Percentiles rank a stretch among this genome's conserved stretches.
Conservation (phyloP, 495 filamentous ascomycete genomes). For the Thozetella sp. region DNA sequence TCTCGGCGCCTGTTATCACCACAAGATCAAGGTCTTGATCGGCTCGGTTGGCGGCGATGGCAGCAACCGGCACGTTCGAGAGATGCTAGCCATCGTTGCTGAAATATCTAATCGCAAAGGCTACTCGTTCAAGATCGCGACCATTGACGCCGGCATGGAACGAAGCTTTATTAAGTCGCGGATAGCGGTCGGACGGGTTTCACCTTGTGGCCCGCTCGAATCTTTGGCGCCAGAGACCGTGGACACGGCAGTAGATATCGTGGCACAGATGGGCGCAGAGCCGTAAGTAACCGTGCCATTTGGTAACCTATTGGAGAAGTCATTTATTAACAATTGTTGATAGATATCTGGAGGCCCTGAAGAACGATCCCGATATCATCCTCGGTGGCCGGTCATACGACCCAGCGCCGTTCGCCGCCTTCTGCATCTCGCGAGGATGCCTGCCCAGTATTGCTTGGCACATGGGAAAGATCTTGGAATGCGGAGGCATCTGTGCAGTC, state of each 20-base stretch:
- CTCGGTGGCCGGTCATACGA: not conserved
- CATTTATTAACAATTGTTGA: too few species aligned
- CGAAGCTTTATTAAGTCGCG: not conserved
- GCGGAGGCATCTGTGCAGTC: not conserved
- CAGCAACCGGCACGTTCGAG: not conserved
- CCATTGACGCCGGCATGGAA: not conserved
- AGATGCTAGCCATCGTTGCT: not conserved
- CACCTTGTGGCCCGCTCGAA: not conserved
- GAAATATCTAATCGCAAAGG: not conserved
- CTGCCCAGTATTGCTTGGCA: not conserved
- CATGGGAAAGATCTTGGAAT: not conserved
- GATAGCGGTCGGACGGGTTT: not conserved
- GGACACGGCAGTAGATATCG: not conserved
- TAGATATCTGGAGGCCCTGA: not conserved
- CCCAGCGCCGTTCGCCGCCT: not conserved
- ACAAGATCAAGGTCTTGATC: not conserved
- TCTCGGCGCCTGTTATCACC: not conserved
- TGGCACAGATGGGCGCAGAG: not conserved
- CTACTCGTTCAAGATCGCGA: not conserved
- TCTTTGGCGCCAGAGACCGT: not conserved
- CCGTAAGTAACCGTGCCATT: too few species aligned
- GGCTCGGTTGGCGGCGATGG: not conserved
- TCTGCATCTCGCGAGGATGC: not conserved
- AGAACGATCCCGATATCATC: not conserved
- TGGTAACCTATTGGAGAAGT: too few species aligned